These are phyloP conservation scores for Rhazya stricta DNA, from an alignment of 257 asterid genomes.

Conservation along the genomic window DNA sequence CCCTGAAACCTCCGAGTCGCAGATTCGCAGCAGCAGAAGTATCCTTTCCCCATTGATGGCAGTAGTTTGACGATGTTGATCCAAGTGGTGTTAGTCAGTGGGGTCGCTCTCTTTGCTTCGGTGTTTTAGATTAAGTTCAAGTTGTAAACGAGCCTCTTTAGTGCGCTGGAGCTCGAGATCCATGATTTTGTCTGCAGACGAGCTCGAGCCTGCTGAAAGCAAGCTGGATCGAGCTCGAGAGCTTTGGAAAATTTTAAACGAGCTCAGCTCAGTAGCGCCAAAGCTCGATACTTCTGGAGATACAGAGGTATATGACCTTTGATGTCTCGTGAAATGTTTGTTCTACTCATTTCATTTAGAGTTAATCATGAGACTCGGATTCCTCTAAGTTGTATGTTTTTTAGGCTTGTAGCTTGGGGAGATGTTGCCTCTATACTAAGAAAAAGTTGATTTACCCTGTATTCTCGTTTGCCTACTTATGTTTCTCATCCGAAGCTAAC, in stretches of 20 bases:
- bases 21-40: neutral
- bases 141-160: neutral
- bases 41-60: neutral
- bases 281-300: neutral
- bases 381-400: neutral
- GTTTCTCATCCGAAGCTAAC: too few species aligned
- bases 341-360: neutral
- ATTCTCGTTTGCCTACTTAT: neutral
- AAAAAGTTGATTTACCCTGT: too few species aligned
- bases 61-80: neutral
- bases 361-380: neutral
- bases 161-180: neutral
- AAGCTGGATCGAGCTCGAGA: constrained; percentile 11
- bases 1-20: neutral
- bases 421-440: neutral
- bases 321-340: neutral
- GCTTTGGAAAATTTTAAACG: neutral
- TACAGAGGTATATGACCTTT: neutral
- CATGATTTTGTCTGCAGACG: neutral
- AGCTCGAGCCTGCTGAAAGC: neutral
- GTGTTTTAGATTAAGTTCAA: neutral
- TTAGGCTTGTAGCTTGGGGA: neutral
- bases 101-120: neutral
- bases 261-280: neutral
- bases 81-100: neutral